Base-by-base conservation (phyloP, 441 rosid species). In the Erodium texanum region DNA sequence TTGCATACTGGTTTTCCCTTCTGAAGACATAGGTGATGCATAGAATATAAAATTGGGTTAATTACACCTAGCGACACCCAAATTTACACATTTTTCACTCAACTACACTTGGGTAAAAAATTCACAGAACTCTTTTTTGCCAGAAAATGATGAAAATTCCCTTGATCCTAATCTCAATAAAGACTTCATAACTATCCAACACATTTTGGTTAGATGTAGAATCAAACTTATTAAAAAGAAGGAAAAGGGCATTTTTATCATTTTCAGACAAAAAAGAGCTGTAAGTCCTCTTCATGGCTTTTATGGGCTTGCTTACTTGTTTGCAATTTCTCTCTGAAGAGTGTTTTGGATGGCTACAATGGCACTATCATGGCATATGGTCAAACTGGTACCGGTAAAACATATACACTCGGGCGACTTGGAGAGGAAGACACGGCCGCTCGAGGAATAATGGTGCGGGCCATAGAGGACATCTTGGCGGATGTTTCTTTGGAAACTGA, bases 361-460 rank as follows among this genome's bases (percentile, higher is more conserved):
- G 99, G 99, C 45, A 96, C 97, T 0, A 78, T 96, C 69, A 96
- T 96, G 99, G 98, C 99, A 10, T 92, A 96, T 79, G 99, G 99
- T 54, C 99, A 96, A 79, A 96, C 99, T 0, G 99, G 99, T 65
- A 96, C 99, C 5, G 99, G 99, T 70, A 96, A 96, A 83, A 96
- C 99, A 48, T 90, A 93, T 69, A 96, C 99, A 16, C 97, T 96
- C 63, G 99, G 98, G 61, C 84, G 76, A 68, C 95, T 96, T 27
- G 99, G 99, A 71, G 97, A 89, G 78, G 96, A 92, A 83, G 99
- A 96, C 48, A 74, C 82, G 0, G 96, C 96, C 82, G 86, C 86
- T 75, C 92, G 98, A 70, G 99, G 99, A 43, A 96, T 96, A 63
- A 95, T 93, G 96, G 99, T 93, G 27, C 96, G 98, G 67, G 96